Base-by-base conservation (phyloP, 768 basidiomycete genomes). In the Suillus luteus region DNA sequence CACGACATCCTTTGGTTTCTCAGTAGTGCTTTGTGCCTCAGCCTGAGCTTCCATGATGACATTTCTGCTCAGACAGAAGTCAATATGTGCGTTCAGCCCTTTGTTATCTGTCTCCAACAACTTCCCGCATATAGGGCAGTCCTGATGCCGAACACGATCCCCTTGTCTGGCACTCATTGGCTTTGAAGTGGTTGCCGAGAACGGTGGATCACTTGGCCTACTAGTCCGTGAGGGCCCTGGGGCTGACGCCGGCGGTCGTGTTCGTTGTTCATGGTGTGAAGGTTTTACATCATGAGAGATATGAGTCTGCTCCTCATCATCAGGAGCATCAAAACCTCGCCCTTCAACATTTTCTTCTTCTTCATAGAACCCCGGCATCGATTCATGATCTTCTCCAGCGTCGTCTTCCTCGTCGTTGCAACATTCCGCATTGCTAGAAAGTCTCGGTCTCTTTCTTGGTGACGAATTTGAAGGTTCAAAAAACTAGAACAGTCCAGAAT, bases 81-180 rank as follows among this genome's bases (percentile, higher is more conserved):
- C 95, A 51, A 97, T 82, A 70, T 97, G 95, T n/a, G 85, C 80
- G 71, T 97, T 96, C 40, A 97, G 76, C 5, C 84, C 88, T 55
- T 83, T 80, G 71, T 97, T 97, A 72, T 93, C 87, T 1, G 83
- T 86, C 64, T 82, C 77, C 61, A 94, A 72, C 14, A 76, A 72
- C 71, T 85, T 86, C 31, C 76, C 72, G 69, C 93, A 96, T 27
- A 95, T 79, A 4, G 95, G 94, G 74, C 93, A 96, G 0, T 75
- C 73, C 61, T 85, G 81, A n/a, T 66, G 44, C 44, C 61, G 49
- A 38, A 40, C 19, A 38, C 40, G 55, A 59, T 41, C 60, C 19
- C 14, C 61, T 59, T 54, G 52, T 40, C 48, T 62, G 5, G 55
- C 57, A 55, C 35, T 48, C 15, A 57, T 43, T 27, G 55, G 52